phyloP scores from a whole-genome alignment of 2,329 filamentous ascomycete genomes.

The Pyrenochaeta sp. region DNA sequence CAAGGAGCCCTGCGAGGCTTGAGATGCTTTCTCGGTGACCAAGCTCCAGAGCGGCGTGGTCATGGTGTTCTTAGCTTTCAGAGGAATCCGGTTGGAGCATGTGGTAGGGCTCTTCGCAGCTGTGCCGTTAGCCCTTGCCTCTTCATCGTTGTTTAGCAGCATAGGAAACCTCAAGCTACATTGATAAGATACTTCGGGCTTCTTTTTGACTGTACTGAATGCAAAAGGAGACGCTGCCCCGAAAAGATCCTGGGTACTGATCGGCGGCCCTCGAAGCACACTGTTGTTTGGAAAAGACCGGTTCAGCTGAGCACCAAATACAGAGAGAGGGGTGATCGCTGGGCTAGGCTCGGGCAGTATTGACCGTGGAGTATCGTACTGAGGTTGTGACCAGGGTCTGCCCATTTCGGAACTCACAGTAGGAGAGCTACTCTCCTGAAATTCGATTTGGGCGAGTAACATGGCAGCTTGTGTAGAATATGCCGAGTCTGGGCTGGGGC shows the following conservation, averaged over 20 bases:
- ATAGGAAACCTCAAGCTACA: conserved; percentile 36
- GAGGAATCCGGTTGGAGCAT: conserved; percentile 30
- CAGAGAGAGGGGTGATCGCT: conserved; percentile 40
- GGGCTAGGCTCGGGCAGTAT: conserved; percentile 23
- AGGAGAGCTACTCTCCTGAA: conserved; percentile 39
- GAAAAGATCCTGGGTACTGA: conserved; percentile 57
- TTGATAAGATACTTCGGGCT: conserved; percentile 17
- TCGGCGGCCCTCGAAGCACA: conserved; percentile 18
- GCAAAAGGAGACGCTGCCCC: conserved; percentile 51
- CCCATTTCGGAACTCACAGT: conserved; percentile 21
- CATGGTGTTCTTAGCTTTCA: conserved; percentile 37
- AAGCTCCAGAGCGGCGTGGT: conserved; percentile 22
- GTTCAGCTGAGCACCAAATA: conserved; percentile 33
- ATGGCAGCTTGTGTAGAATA: conserved; percentile 50
- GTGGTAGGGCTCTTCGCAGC: conserved; percentile 31
- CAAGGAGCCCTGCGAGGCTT: conserved; percentile 17
- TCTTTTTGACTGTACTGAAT: conserved; percentile 54
- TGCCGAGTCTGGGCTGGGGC: conserved; percentile 30
- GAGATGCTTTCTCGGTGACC: conserved; percentile 32
- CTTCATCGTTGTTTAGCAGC: conserved; percentile 17
- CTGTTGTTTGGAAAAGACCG: conserved; percentile 22
- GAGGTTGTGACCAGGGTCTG: conserved; percentile 25
- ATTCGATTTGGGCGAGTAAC: conserved; percentile 42
- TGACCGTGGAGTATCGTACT: conserved; percentile 24
- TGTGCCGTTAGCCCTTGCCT: conserved; percentile 9